A percentile compares a stretch with the other conserved stretches of the same genome.
Conservation (phyloP, 345 rosid species). For the Hibiscus trionum region DNA sequence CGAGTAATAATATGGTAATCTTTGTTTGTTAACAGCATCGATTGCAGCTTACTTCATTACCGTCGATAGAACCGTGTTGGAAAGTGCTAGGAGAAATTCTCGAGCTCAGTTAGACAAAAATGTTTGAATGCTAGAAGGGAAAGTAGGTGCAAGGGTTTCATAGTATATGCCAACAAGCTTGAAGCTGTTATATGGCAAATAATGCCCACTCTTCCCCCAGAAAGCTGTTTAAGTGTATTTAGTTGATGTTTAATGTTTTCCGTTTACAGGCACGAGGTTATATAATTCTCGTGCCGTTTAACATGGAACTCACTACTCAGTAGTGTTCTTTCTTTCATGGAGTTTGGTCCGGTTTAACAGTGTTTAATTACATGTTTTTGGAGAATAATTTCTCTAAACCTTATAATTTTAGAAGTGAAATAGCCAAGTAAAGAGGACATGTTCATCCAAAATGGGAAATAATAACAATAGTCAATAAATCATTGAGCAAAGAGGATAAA, state of each 20-base stretch:
- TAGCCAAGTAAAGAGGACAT: no score
- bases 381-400: no score
- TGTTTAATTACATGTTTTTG: background rate
- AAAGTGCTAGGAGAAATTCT: slow-evolving; percentile 42
- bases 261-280: no score
- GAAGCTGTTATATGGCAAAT: background rate
- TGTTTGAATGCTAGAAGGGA: slow-evolving; percentile 7
- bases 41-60: slow-evolving; percentile 53
- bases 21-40: slow-evolving; percentile 34
- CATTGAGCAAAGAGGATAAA: background rate
- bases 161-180: background rate
- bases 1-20: background rate
- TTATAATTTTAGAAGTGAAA: no score
- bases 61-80: slow-evolving; percentile 52
- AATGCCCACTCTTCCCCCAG: no score
- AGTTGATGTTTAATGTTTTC: no score
- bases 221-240: no score
- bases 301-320: background rate
- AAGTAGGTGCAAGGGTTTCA: background rate
- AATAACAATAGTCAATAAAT: background rate
- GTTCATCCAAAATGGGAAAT: background rate
- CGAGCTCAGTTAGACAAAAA: slow-evolving; percentile 25
- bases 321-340: background rate
- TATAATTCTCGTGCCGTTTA: background rate
- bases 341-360: background rate